Conservation (phyloP, 306 rosid species). For the Trifolium fragiferum region DNA sequence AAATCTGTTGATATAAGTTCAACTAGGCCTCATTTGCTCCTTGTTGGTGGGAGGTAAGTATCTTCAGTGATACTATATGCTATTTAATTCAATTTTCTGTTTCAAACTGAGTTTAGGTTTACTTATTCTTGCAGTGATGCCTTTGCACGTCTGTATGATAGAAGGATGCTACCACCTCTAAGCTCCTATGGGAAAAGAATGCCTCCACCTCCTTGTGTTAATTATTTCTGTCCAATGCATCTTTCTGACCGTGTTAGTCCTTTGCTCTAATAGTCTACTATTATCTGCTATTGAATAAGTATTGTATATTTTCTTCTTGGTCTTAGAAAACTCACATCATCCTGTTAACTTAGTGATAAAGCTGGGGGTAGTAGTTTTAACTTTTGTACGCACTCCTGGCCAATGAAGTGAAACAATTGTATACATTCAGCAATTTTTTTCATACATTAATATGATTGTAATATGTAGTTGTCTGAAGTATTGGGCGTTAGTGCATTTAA, state of each 20-base stretch:
- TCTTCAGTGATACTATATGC: constrained; percentile 37
- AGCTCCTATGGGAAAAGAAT: constrained; percentile 74
- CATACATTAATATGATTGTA: neutral
- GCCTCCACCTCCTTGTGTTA: constrained; percentile 91
- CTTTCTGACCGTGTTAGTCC: constrained; percentile 90
- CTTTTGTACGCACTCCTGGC: neutral
- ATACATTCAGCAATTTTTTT: neutral
- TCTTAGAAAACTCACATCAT: constrained; percentile 5
- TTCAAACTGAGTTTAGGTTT: constrained; percentile 39
- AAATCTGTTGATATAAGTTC: constrained; percentile 95
- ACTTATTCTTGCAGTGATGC: constrained; percentile 75
- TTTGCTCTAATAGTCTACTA: constrained; percentile 30
- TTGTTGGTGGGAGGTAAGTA: constrained; percentile 97
- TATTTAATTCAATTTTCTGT: constrained; percentile 4
- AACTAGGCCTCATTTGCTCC: constrained; percentile 87
- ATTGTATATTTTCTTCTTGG: neutral
- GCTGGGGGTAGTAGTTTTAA: neutral
- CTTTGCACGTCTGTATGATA: constrained; percentile 94
- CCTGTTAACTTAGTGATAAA: neutral
- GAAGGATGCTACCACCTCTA: constrained; percentile 93
- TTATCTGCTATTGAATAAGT: constrained; percentile 23
- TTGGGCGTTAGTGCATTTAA: neutral
- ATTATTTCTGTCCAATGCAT: constrained; percentile 97
- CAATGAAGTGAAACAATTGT: neutral
- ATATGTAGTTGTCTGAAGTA: neutral